Conservation (phyloP, 2,329 filamentous ascomycete species). For the Stagonosporopsis vannaccii region DNA sequence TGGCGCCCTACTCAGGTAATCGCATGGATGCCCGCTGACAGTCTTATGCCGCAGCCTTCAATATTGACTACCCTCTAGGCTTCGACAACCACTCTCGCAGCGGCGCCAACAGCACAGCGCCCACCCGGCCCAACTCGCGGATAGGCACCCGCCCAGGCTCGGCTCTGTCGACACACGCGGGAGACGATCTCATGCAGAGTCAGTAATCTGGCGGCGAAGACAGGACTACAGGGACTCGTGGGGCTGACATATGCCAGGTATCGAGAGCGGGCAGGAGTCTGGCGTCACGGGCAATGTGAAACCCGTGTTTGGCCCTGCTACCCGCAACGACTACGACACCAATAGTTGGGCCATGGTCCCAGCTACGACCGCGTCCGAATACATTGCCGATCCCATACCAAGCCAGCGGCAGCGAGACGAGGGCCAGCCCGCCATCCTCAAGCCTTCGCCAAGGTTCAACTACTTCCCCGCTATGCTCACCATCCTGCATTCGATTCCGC, state of each 20-base stretch:
- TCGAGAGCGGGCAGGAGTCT: slow-evolving; percentile 58
- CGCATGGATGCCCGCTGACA: slow-evolving; percentile 22
- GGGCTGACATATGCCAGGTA: slow-evolving; percentile 37
- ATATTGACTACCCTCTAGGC: slow-evolving; percentile 44
- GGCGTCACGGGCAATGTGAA: slow-evolving; percentile 57
- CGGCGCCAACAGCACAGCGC: slow-evolving; percentile 42
- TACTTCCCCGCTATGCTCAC: slow-evolving; percentile 66
- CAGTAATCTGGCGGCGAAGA: slow-evolving; percentile 20
- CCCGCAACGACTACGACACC: slow-evolving; percentile 61
- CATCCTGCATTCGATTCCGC: slow-evolving; percentile 68
- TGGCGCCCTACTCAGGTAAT: slow-evolving; percentile 8
- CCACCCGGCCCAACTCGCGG: slow-evolving; percentile 47
- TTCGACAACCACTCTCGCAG: slow-evolving; percentile 44
- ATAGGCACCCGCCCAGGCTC: slow-evolving; percentile 41
- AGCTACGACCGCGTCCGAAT: slow-evolving; percentile 55
- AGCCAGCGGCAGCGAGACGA: slow-evolving; percentile 56
- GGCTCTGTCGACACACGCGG: slow-evolving; percentile 37
- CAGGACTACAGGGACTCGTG: background rate
- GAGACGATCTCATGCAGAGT: slow-evolving; percentile 46
- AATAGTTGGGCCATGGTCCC: slow-evolving; percentile 64
- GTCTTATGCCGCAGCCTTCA: slow-evolving; percentile 35
- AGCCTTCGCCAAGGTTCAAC: slow-evolving; percentile 60
- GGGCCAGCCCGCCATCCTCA: slow-evolving; percentile 64
- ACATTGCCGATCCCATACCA: slow-evolving; percentile 62
- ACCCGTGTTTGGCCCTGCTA: slow-evolving; percentile 62